Base-by-base conservation (phyloP, 2,329 filamentous ascomycete species). In the Beauveria rudraprayagi region DNA sequence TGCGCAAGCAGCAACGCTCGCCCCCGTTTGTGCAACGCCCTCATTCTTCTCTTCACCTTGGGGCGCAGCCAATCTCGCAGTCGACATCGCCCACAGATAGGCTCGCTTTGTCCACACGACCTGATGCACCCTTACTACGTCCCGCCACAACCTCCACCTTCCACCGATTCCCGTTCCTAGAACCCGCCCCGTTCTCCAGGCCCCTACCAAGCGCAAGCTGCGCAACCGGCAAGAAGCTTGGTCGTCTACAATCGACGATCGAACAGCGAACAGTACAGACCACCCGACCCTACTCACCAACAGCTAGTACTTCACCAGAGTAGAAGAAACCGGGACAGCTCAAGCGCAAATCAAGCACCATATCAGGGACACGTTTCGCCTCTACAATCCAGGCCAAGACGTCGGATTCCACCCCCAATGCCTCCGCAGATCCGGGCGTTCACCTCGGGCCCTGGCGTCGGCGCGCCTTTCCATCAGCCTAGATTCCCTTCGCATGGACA, bases 401-500 rank as follows among this genome's bases (percentile, higher is more conserved):
- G 8, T 2, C 56, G 43, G 17, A 16, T 30, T 59, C 59, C n/a
- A 10, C 7, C 5, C 30, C 11, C 1, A 54, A 76, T 76, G 74
- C 72, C 73, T 61, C 74, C 74, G 44, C 74, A 74, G 66, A 68
- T 75, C 53, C 70, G 74, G 66, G 71, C 69, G 67, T 76, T 76
- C 63, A 69, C 69, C 65, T 72, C 70, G 63, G 74, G 72, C 58
- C 72, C 73, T 62, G 69, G 70, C 64, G 72, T 73, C 61, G 70
- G 70, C 62, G 72, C 67, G 65, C 74, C 75, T 30, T 77, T 77
- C 65, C 75, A 77, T 65, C 74, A 76, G 62, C 72, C 73, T 57
- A 81, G 82, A 63, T 84, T 83, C 67, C 76, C 80, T n/a, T 76
- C 78, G 43, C 79, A 81, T 65, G 72, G 69, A 52, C 80, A 83